These are phyloP conservation scores for Cyberlindnera galapagoensis DNA, from an alignment of 805 yeast genomes.

Conservation along the genomic window DNA sequence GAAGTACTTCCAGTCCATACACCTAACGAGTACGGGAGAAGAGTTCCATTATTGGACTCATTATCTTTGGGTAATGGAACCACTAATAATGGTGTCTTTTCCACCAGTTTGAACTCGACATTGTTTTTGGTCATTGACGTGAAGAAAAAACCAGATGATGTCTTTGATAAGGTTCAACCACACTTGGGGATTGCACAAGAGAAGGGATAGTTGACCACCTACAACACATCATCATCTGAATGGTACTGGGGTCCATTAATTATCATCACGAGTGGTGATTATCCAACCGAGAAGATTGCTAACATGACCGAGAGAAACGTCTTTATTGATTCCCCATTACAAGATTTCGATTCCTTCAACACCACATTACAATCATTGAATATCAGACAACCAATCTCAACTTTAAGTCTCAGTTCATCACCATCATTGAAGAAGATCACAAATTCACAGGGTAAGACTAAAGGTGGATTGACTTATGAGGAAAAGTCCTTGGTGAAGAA, in stretches of 20 bases:
- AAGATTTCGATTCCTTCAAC: conserved; percentile 12
- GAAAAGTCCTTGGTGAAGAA: conserved; percentile 29
- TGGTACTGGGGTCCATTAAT: conserved; percentile 50
- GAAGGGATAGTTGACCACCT: conserved; percentile 44
- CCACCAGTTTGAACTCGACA: conserved; percentile 39
- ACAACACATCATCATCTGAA: conserved; percentile 29
- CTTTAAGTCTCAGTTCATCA: conserved; percentile 34
- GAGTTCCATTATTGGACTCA: conserved; percentile 52
- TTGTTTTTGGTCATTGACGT: conserved; percentile 59
- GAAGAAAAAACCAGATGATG: conserved; percentile 40
- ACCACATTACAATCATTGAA: not conserved
- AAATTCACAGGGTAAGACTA: conserved; percentile 10
- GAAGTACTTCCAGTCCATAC: conserved; percentile 42
- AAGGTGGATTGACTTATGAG: conserved; percentile 26
- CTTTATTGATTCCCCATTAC: conserved; percentile 39
- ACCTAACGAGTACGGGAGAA: conserved; percentile 67
- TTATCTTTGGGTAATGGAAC: conserved; percentile 36
- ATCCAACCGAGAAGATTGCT: conserved; percentile 38
- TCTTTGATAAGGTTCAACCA: conserved; percentile 39
- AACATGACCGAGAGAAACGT: conserved; percentile 6
- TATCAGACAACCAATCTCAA: conserved; percentile 6
- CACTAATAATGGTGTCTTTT: conserved; percentile 20
- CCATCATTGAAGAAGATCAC: conserved; percentile 31
- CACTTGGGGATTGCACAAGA: conserved; percentile 42
- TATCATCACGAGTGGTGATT: conserved; percentile 59